Base-by-base conservation (phyloP, 352 stramenopile genomes). In the Globisporangium iwayamae region DNA sequence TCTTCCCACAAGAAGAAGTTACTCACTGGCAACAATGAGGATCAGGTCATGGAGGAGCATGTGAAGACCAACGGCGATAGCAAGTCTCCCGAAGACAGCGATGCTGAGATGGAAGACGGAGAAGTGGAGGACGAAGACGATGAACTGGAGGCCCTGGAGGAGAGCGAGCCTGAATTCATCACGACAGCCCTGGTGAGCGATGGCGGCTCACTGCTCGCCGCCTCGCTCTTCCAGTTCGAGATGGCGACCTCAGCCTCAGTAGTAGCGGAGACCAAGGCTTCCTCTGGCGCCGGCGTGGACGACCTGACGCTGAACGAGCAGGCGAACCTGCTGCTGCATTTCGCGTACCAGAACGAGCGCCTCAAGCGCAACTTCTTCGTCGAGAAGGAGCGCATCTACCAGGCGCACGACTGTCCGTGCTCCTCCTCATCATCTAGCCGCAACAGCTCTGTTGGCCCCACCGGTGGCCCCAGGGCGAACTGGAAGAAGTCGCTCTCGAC, bases 401-500 rank as follows among this genome's bases (percentile, higher is more conserved):
- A 72, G 51, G 72, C 75, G 53, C 62, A 69, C 32, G 74, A 87
- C 60, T 87, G 76, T 59, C 56, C 68, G 22, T 82, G 78, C 62
- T 63, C 58, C 5, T 71, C 54, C 14, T 45, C 56, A 10, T 41
- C 14, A 6, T 39, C 28, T 20, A 79, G 68, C 38, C 63, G 63
- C 2, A 72, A 16, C 16, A 28, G 1, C 10, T 18, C 20, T 16
- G 28, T 13, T 4, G 45, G 22, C 3, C 30, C 53, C 16, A 13
- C 14, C 14, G 13, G 32, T 46, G 28, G 16, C 5, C 16, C 34
- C 4, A 68, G 52, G 54, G 43, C 72, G 22, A 87, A 87, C 70
- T 93, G 80, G 78, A 75, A 75, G 34, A 83, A 76, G 38, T 66
- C 60, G 34, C 73, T 87, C 16, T 73, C 70, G 32, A 70, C 73